A percentile compares a stretch with the other conserved stretches of the same genome.
Evolutionary conservation across 176 grass and related monocot species (phyloP).

Genomic region (Oryza coarctata): DNA sequence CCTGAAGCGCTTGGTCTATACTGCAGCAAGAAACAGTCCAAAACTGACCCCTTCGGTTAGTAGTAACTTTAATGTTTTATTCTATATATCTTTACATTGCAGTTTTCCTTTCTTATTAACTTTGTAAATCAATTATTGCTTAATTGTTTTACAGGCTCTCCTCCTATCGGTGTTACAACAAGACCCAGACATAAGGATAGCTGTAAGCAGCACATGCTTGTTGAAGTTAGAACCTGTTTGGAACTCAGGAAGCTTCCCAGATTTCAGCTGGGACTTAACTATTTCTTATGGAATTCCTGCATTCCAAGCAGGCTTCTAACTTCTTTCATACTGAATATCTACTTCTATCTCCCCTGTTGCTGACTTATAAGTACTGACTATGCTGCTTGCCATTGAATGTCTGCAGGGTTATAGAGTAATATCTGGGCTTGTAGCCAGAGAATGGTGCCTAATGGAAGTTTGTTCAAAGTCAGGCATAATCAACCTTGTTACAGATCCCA

Average conservation of each 20-base stretch:
- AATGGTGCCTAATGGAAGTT: conserved; percentile 84
- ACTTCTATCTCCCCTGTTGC: not conserved
- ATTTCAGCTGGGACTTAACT: not conserved
- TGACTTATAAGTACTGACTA: conserved; percentile 18
- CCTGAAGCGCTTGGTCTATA: conserved; percentile 65
- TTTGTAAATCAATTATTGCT: not conserved
- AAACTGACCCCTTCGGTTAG: conserved; percentile 82
- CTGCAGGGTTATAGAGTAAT: conserved; percentile 75
- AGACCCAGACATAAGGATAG: conserved; percentile 75
- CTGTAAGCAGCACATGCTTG: conserved; percentile 57
- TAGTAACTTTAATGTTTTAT: conserved; percentile 24
- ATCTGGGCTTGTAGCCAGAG: conserved; percentile 59
- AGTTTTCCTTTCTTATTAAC: conserved; percentile 13
- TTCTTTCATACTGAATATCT: conserved; percentile 20
- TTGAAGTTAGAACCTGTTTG: conserved; percentile 3
- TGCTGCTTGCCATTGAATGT: conserved; percentile 17
- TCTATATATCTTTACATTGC: conserved; percentile 25
- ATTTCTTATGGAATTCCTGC: not conserved
- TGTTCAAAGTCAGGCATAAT: conserved; percentile 80
- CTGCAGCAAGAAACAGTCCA: conserved; percentile 61
- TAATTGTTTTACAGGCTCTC: conserved; percentile 58
- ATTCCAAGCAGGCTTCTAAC: not conserved
- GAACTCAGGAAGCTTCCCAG: not conserved
- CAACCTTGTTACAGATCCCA: conserved; percentile 63
- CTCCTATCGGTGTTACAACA: conserved; percentile 74